Evolutionary conservation across 129 eudicot species (phyloP).

Genomic region (Mikania micrantha): DNA sequence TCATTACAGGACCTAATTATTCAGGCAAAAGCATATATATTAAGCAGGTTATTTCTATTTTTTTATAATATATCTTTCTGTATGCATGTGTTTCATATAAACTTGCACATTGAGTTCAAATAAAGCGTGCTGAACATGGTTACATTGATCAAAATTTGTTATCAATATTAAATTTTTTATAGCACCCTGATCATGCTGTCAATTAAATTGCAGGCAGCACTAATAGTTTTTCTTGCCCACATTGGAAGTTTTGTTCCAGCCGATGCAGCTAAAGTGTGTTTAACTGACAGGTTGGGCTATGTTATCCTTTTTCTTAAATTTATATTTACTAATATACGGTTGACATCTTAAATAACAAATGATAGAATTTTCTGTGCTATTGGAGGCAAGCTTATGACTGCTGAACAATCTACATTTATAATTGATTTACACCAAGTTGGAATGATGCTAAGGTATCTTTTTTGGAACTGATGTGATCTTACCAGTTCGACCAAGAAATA

Average conservation of each 20-base stretch:
- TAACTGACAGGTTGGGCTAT: conserved; percentile 55
- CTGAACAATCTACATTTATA: conserved; percentile 67
- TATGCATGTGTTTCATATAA: conserved; percentile 1
- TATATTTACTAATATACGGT: neutral
- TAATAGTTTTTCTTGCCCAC: conserved; percentile 75
- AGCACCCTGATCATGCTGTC: neutral
- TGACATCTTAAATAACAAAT: neutral
- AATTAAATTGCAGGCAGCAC: conserved; percentile 58
- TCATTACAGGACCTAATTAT: conserved; percentile 93
- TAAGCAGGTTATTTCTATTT: conserved; percentile 54
- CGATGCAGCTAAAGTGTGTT: conserved; percentile 85
- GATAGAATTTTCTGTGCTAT: neutral
- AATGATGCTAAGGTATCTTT: conserved; percentile 71
- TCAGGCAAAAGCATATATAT: conserved; percentile 87
- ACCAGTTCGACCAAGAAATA: neutral
- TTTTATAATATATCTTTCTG: neutral
- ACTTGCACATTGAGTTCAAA: neutral
- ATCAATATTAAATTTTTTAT: neutral
- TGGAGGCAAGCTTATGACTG: neutral
- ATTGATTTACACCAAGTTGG: conserved; percentile 92
- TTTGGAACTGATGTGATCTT: neutral
- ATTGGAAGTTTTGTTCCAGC: conserved; percentile 82
- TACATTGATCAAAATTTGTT: neutral
- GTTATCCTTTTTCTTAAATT: conserved; percentile 12
- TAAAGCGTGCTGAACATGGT: neutral